Evolutionary conservation across 2,329 filamentous ascomycete species (phyloP).

Genomic region (Fusarium bulbicola): DNA sequence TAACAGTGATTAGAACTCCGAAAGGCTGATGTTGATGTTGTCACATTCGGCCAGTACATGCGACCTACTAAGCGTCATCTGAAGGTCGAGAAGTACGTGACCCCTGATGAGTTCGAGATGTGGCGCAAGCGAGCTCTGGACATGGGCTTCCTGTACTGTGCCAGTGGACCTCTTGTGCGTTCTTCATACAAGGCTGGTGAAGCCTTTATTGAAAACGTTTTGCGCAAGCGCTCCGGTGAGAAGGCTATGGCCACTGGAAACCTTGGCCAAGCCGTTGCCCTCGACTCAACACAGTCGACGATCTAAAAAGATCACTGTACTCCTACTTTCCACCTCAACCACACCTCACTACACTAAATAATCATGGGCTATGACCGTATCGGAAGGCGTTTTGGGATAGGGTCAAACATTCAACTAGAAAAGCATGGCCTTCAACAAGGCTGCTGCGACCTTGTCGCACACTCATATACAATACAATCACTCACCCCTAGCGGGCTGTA

Average conservation of each 20-base stretch:
- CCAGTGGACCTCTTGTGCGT: slow-evolving; percentile 89
- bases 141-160: slow-evolving; percentile 96
- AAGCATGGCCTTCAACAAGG: slow-evolving; percentile 44
- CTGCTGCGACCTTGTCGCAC: slow-evolving; percentile 23
- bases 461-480: slow-evolving; percentile 25
- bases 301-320: slow-evolving; percentile 25
- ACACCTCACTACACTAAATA: slow-evolving; percentile 32
- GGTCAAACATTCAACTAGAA: slow-evolving; percentile 42
- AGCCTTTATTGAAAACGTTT: slow-evolving; percentile 97
- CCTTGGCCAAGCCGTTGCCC: slow-evolving; percentile 52
- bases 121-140: slow-evolving; percentile 92
- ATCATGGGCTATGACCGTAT: slow-evolving; percentile 40
- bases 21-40: slow-evolving; percentile 84
- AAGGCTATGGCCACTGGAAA: slow-evolving; percentile 48
- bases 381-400: slow-evolving; percentile 41
- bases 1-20: slow-evolving; percentile 70
- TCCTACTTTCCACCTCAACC: slow-evolving; percentile 11
- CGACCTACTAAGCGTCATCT: slow-evolving; percentile 97
- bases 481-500: slow-evolving; percentile 10
- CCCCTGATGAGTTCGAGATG: slow-evolving; percentile 87
- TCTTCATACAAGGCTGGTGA: slow-evolving; percentile 98
- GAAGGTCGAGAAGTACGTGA: slow-evolving; percentile 95
- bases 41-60: slow-evolving; percentile 99
- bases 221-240: slow-evolving; percentile 77
- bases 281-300: slow-evolving; percentile 45